Conservation (phyloP, 2,329 filamentous ascomycete genomes). For the Cadophora gregata region DNA sequence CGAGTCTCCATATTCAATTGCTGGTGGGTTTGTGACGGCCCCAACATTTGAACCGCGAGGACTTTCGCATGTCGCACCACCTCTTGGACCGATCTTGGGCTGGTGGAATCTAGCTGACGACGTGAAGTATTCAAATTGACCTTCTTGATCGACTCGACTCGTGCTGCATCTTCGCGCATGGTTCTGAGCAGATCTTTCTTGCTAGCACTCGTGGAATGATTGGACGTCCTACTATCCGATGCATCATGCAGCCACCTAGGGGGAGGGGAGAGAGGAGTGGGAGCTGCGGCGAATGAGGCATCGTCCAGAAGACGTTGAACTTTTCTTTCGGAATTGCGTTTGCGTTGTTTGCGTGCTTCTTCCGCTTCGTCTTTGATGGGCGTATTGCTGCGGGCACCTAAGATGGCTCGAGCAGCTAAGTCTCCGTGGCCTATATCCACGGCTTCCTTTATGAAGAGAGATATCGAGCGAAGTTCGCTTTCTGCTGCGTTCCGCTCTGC, state of each 20-base stretch:
- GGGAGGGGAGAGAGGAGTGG: not conserved
- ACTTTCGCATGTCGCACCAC: not conserved
- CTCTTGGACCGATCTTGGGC: not conserved
- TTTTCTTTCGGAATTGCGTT: not conserved
- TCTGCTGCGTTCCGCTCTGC: not conserved
- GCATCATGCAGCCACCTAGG: not conserved
- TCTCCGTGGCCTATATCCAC: not conserved
- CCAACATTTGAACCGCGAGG: not conserved
- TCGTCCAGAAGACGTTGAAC: not conserved
- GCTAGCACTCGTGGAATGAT: not conserved
- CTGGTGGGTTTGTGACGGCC: not conserved
- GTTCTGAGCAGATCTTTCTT: not conserved
- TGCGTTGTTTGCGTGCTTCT: not conserved
- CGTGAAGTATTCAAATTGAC: not conserved
- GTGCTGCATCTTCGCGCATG: not conserved
- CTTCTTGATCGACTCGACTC: not conserved
- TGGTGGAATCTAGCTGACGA: not conserved
- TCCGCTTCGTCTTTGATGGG: not conserved
- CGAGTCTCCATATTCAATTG: not conserved
- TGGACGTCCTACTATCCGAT: not conserved
- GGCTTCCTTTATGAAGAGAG: too few species aligned
- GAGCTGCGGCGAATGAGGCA: not conserved
- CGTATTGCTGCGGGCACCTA: not conserved
- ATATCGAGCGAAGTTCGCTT: not conserved
- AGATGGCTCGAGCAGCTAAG: not conserved